Evolutionary conservation across 176 grass and related monocot species (phyloP).

Genomic region (Aechmea fasciata): DNA sequence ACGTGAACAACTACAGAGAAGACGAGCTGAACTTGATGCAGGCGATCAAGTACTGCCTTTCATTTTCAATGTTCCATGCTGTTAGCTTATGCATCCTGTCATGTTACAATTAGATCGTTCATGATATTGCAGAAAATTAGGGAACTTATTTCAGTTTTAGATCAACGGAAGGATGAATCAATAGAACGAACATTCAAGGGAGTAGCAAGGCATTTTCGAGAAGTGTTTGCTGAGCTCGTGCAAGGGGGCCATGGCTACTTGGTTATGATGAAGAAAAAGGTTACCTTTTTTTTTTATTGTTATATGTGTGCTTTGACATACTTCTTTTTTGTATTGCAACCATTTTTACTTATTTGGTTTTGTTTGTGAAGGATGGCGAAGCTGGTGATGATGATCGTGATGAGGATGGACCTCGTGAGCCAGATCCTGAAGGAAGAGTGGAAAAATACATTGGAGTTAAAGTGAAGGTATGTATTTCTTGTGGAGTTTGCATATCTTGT

Average conservation of each 20-base stretch:
- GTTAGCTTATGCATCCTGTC: neutral
- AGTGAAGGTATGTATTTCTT: slow-evolving; percentile 60
- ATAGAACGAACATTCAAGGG: slow-evolving; percentile 99
- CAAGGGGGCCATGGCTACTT: slow-evolving; percentile 90
- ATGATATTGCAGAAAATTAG: slow-evolving; percentile 75
- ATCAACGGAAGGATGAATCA: slow-evolving; percentile 98
- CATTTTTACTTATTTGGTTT: neutral
- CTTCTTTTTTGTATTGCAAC: too few species aligned
- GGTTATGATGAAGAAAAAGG: slow-evolving; percentile 99
- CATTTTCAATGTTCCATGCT: neutral
- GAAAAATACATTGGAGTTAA: slow-evolving; percentile 96
- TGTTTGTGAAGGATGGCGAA: slow-evolving; percentile 69
- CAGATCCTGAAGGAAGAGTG: slow-evolving; percentile 84
- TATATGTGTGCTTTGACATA: neutral
- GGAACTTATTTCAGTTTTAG: slow-evolving; percentile 82
- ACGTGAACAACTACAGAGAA: slow-evolving; percentile 75
- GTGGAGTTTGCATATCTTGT: neutral
- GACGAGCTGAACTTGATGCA: slow-evolving; percentile 84
- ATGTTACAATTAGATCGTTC: neutral
- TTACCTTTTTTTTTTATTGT: slow-evolving; percentile 18
- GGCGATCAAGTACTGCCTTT: slow-evolving; percentile 54
- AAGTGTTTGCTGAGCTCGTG: slow-evolving; percentile 92
- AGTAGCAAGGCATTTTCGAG: slow-evolving; percentile 84
- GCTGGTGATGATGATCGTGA: slow-evolving; percentile 71
- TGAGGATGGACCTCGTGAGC: slow-evolving; percentile 62